Conservation (phyloP, 2,329 filamentous ascomycete genomes). For the Calonectria hongkongensis region DNA sequence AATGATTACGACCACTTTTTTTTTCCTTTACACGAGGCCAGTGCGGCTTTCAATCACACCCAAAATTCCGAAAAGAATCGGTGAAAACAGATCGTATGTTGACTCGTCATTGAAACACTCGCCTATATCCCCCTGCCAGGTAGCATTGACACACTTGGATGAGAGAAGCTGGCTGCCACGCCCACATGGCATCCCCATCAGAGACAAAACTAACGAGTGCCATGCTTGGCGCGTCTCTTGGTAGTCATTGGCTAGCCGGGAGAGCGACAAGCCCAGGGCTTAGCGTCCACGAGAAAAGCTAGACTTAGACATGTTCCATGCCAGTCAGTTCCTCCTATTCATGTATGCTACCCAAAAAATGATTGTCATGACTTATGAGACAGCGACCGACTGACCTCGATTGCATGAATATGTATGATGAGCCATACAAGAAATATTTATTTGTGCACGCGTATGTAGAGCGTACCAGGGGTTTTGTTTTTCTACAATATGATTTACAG, state of each 20-base stretch:
- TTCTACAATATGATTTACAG: slow-evolving; percentile 7
- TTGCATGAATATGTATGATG: background rate
- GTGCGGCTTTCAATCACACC: slow-evolving; percentile 8
- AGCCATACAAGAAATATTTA: background rate
- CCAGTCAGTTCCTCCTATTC: background rate
- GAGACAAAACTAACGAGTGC: slow-evolving; percentile 45
- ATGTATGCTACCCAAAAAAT: background rate
- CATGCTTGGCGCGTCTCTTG: slow-evolving; percentile 31
- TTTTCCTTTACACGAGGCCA: background rate
- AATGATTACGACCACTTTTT: background rate
- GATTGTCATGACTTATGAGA: background rate
- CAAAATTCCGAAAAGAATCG: slow-evolving; percentile 15
- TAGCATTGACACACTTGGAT: background rate
- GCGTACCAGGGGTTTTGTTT: background rate
- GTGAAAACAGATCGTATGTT: slow-evolving; percentile 16
- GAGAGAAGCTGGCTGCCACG: slow-evolving; percentile 10
- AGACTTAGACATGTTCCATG: slow-evolving; percentile 29
- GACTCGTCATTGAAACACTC: background rate
- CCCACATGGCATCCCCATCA: slow-evolving; percentile 43
- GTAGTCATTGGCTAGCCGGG: slow-evolving; percentile 43
- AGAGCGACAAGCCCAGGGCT: slow-evolving; percentile 40
- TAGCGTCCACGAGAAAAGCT: slow-evolving; percentile 45
- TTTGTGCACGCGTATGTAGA: background rate
- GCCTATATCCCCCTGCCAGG: slow-evolving; percentile 9
- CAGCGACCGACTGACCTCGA: background rate